Evolutionary conservation across 257 asterid genomes (phyloP).

Genomic region (Scutellaria minor): DNA sequence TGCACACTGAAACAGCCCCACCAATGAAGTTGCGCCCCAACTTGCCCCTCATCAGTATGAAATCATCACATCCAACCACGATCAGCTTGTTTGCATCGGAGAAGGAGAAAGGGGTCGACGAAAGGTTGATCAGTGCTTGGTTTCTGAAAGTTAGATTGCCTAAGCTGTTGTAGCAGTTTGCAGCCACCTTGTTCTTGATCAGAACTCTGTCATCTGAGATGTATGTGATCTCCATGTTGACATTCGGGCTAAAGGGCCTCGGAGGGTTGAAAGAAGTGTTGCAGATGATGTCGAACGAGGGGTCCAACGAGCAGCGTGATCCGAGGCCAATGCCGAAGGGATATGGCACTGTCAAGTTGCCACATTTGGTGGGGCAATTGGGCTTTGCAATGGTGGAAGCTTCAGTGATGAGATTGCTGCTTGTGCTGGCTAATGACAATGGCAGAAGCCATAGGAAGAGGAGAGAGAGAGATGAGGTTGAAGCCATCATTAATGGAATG

Average conservation of each 20-base stretch:
- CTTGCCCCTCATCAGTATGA: slow-evolving; percentile 19
- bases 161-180: slow-evolving; percentile 27
- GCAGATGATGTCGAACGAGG: slow-evolving; percentile 50
- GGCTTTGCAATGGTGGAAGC: slow-evolving; percentile 37
- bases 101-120: slow-evolving; percentile 33
- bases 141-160: slow-evolving; percentile 4
- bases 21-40: slow-evolving; percentile 41
- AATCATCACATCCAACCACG: slow-evolving; percentile 59
- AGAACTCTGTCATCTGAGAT: slow-evolving; percentile 28
- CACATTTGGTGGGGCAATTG: slow-evolving; percentile 51
- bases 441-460: slow-evolving; percentile 31
- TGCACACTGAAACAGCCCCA: slow-evolving; percentile 54
- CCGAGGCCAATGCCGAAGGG: slow-evolving; percentile 55
- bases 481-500: slow-evolving; percentile 16
- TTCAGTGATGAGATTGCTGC: slow-evolving; percentile 8
- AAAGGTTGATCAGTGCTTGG: slow-evolving; percentile 6
- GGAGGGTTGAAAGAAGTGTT: slow-evolving; percentile 40
- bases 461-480: neutral
- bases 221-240: slow-evolving; percentile 28
- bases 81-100: slow-evolving; percentile 49
- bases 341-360: slow-evolving; percentile 51
- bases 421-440: slow-evolving; percentile 14
- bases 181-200: slow-evolving; percentile 33
- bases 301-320: slow-evolving; percentile 41
- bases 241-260: slow-evolving; percentile 9